These are phyloP conservation scores for Plasmodium ovale DNA, from an alignment of 169 alveolate species.

Conservation along the genomic window DNA sequence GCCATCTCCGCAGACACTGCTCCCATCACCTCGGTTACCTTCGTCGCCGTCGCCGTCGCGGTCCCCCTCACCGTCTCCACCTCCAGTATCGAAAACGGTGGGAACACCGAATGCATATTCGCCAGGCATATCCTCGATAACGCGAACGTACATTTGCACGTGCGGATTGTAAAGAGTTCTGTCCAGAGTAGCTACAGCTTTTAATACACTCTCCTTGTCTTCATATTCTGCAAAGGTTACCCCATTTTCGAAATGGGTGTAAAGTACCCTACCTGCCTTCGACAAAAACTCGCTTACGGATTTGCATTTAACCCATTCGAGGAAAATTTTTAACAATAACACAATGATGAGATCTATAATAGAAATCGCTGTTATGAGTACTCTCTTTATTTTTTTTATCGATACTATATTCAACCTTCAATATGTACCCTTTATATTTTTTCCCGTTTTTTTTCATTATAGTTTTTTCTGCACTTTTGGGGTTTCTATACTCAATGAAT, in stretches of 20 bases:
- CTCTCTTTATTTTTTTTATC: slow-evolving; percentile 36
- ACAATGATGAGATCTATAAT: slow-evolving; percentile 26
- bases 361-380: background rate
- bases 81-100: too few species aligned
- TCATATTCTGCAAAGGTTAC: slow-evolving; percentile 35
- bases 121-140: slow-evolving; percentile 18
- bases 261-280: slow-evolving; percentile 28
- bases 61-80: background rate
- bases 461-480: slow-evolving; percentile 35
- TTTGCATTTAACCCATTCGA: background rate
- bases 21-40: too few species aligned
- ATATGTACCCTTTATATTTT: slow-evolving; percentile 17
- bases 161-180: background rate
- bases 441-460: slow-evolving; percentile 13
- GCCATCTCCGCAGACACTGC: too few species aligned
- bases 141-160: slow-evolving; percentile 17
- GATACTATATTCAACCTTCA: slow-evolving; percentile 31
- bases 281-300: background rate
- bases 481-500: slow-evolving; percentile 20
- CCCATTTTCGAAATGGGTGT: slow-evolving; percentile 23
- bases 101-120: too few species aligned
- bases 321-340: slow-evolving; percentile 45
- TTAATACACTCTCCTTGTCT: slow-evolving; percentile 14
- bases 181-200: slow-evolving; percentile 28
- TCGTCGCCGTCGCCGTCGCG: too few species aligned